Percentiles rank a stretch among this genome's conserved stretches.
These are phyloP conservation scores for Fistulinella staudtii DNA, from an alignment of 1,284 basidiomycete species.

Conservation along the genomic window DNA sequence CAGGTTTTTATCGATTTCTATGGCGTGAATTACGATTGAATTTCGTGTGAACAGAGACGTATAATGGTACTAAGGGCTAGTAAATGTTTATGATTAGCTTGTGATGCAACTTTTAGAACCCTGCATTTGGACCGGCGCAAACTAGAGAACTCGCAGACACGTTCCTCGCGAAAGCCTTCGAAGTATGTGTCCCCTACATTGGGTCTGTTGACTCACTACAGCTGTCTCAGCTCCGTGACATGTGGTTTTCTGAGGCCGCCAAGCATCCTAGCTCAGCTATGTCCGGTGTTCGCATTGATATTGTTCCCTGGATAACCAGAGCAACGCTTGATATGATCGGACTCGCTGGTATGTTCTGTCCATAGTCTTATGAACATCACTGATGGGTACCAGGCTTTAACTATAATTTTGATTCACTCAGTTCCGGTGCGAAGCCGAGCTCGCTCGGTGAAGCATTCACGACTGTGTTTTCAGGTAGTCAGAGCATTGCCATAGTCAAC, in stretches of 20 bases:
- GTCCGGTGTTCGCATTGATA: slow-evolving; percentile 37
- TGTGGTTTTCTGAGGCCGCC: slow-evolving; percentile 35
- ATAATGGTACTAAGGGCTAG: slow-evolving; percentile 15
- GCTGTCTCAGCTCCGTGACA: slow-evolving; percentile 41
- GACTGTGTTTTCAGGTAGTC: slow-evolving; percentile 35
- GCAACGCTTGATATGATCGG: slow-evolving; percentile 69
- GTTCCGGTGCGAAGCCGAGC: slow-evolving; percentile 35
- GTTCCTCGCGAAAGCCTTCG: slow-evolving; percentile 49
- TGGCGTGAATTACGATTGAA: not conserved
- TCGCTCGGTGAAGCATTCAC: slow-evolving; percentile 49
- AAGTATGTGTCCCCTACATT: slow-evolving; percentile 30
- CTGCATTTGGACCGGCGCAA: slow-evolving; percentile 52
- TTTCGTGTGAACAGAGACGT: slow-evolving; percentile 10
- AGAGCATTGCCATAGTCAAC: not conserved
- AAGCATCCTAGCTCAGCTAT: slow-evolving; percentile 17
- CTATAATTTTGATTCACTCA: slow-evolving; percentile 58
- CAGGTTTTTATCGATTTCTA: slow-evolving; percentile 13
- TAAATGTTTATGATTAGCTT: not conserved
- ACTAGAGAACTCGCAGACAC: slow-evolving; percentile 51
- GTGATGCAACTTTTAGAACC: slow-evolving; percentile 40
- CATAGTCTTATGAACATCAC: not conserved
- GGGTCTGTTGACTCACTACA: too few relatives aligned
- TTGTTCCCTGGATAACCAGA: slow-evolving; percentile 52
- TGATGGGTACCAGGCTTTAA: slow-evolving; percentile 48
- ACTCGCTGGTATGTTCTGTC: slow-evolving; percentile 44